A percentile compares a stretch with the other conserved stretches of the same genome.
Evolutionary conservation across 192 early-diverging fungal species (phyloP).

Genomic region (Umbelopsis vinacea): DNA sequence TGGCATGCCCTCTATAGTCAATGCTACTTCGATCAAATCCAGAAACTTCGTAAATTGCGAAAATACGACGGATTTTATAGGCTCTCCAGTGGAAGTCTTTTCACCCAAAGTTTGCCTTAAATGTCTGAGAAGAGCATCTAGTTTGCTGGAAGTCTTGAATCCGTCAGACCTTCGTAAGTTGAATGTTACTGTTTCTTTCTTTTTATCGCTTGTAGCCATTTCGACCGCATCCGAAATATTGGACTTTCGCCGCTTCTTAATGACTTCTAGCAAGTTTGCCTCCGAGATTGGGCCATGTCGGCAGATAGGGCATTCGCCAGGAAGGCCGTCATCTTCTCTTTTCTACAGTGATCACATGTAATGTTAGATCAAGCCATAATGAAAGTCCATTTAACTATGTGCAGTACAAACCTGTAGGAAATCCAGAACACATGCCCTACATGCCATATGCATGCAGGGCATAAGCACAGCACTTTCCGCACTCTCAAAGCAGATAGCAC

Average conservation of each 20-base stretch:
- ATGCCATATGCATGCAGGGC: conserved; percentile 63
- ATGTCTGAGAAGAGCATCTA: conserved; percentile 51
- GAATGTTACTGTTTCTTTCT: conserved; percentile 1
- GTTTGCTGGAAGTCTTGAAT: conserved; percentile 45
- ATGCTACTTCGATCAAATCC: conserved; percentile 65
- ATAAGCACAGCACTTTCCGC: conserved; percentile 51
- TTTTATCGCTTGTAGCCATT: not conserved
- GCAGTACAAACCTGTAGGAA: conserved; percentile 48
- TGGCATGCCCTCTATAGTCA: conserved; percentile 56
- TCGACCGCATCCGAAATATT: conserved; percentile 1
- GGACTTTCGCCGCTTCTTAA: conserved; percentile 12
- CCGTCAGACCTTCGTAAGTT: conserved; percentile 32
- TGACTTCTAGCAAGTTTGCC: conserved; percentile 48
- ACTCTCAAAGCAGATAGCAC: conserved; percentile 60
- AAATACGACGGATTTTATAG: conserved; percentile 85
- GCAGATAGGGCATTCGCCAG: conserved; percentile 61
- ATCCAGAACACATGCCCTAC: conserved; percentile 55
- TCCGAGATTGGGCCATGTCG: conserved; percentile 52
- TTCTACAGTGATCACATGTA: conserved; percentile 32
- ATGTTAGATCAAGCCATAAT: not conserved
- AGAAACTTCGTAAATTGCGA: conserved; percentile 94
- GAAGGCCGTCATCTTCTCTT: conserved; percentile 46
- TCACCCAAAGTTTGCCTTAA: conserved; percentile 32
- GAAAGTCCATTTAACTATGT: not conserved
- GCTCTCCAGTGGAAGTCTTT: not conserved